Evolutionary conservation across 768 basidiomycete species (phyloP).

Genomic region (Calocybe indica): DNA sequence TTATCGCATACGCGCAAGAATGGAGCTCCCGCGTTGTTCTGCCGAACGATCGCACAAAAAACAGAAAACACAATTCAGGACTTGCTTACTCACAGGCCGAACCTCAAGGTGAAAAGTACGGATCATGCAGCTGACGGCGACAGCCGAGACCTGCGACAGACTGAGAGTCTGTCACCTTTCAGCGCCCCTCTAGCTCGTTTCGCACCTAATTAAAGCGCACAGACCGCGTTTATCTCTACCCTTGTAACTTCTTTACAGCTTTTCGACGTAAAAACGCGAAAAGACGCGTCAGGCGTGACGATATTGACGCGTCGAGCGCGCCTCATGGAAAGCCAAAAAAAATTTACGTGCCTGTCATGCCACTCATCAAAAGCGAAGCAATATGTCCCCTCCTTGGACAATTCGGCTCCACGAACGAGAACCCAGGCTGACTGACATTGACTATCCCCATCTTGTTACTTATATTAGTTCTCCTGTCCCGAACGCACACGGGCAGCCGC

Average conservation of each 20-base stretch:
- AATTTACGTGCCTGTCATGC: conserved; percentile 9
- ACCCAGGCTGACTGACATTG: no score
- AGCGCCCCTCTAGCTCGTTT: conserved; percentile 1
- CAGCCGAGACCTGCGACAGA: conserved; percentile 11
- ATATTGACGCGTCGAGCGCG: neutral
- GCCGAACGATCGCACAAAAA: conserved; percentile 1
- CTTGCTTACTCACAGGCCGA: conserved; percentile 1
- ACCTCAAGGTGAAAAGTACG: conserved; percentile 27
- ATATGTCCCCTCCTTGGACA: no score
- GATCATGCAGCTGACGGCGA: conserved; percentile 26
- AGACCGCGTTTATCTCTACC: conserved; percentile 3
- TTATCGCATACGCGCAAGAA: neutral
- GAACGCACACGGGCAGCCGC: no score
- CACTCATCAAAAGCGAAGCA: no score
- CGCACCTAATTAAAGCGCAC: neutral
- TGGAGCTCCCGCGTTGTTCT: neutral
- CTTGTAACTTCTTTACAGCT: conserved; percentile 2
- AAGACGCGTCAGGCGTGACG: conserved; percentile 31
- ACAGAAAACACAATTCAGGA: conserved; percentile 1
- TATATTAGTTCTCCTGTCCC: no score
- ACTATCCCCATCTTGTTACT: no score
- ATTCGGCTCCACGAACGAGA: no score
- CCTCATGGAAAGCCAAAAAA: conserved; percentile 10
- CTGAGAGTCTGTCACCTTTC: neutral
- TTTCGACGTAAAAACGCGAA: conserved; percentile 38